Base-by-base conservation (phyloP, 257 asterid species). In the Salvia splendens region DNA sequence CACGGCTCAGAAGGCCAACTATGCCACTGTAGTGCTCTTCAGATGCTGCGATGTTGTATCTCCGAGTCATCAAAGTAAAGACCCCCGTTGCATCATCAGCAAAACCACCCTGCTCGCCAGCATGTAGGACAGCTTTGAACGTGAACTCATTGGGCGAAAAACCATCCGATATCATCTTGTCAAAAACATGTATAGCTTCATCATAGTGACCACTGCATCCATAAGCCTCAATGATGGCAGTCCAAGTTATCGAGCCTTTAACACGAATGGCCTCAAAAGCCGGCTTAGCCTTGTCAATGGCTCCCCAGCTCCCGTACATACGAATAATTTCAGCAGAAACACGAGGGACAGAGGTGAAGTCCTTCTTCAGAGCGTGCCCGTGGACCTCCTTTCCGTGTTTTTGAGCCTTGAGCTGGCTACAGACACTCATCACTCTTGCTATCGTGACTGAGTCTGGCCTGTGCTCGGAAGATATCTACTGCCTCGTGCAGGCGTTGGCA, bases 401-500 rank as follows among this genome's bases (percentile, higher is more conserved):
- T 69, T 73, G 64, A 51, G 42, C 81, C 74, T 72, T 65, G 40
- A 84, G 84, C 63, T 81, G 76, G 9, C 91, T 64, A 69, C 96
- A 86, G 52, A 87, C 80, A 32, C 70, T 80, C 75, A 83, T 61
- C 56, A 79, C 73, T 73, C 97, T 85, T 35, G 89, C 85, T 40
- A 81, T 77, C 0, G 96, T 82, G 49, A 94, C 95, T 3, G 97
- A 85, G 73, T 94, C 99, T 24, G 97, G 95, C 72, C 94, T 82
- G 79, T 88, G 92, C 73, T 80, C 75, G 88, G 61, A 93, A 90
- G 71, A 83, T 70, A 57, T 59, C 77, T 35, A 88, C 73, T 40
- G 95, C 97, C 71, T 90, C 77, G 0, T 76, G 60, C 11, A 79
- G 77, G 77, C 74, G 51, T 20, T 60, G 79, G 50, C 80, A 56